Base-by-base conservation (phyloP, 768 basidiomycete species). In the Naematelia aurantialba region DNA sequence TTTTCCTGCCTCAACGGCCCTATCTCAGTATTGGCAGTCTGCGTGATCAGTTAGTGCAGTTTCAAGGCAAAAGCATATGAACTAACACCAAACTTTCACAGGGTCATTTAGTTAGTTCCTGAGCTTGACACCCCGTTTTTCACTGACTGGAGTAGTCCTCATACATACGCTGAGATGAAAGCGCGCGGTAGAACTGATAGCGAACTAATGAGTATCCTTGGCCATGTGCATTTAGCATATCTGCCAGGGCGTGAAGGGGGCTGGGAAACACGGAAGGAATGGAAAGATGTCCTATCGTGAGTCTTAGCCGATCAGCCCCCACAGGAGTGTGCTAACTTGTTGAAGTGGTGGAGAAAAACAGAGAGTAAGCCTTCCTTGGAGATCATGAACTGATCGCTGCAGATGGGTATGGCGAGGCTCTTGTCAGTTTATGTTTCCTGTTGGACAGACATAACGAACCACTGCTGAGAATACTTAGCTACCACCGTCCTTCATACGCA, bases 271-370 rank as follows among this genome's bases (percentile, higher is more conserved):
- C 79, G 87, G 70, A 97, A 96, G 78, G 93, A 97, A 76, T 98
- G 93, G 93, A 83, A 91, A 63, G 91, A 96, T 78, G 90, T 97
- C 46, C 79, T 94, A 45, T 74, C 72, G 69, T 71, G 49, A 55
- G 69, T 68, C 12, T 45, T 26, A n/a, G n/a, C n/a, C 8, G 51
- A 26, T 14, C 10, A 45, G 24, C 2, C 24, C 13, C n/a, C 14
- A 5, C 26, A 14, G 13, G 25, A 29, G 14, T 19, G 8, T 8
- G 57, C 60, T 58, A 48, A 57, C 27, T 13, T 47, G 1, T 45
- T 30, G 11, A 69, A 92, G 90, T 67, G 94, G 94, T 0, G 94
- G 94, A 0, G 94, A 97, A 83, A 97, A 96, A 78, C 94, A 98
- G 77, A 78, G 93, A 70, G 87, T 88, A 60, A 30, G 0, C 14